A percentile compares a stretch with the other conserved stretches of the same genome.
Conservation (phyloP, 768 basidiomycete species). For the Pholiota molesta region DNA sequence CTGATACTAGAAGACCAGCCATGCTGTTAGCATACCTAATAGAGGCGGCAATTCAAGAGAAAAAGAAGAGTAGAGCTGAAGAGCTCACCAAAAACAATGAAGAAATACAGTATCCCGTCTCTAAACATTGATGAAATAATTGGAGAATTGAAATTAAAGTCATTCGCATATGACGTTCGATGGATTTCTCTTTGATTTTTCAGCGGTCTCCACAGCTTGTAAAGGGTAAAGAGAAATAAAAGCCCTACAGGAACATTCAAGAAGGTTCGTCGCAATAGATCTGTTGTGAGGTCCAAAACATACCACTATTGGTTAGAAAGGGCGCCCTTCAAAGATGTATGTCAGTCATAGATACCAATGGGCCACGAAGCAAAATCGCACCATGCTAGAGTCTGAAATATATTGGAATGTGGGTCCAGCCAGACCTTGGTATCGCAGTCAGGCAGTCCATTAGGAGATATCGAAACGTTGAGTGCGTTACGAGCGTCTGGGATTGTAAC, state of each 20-base stretch:
- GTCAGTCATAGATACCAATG: not conserved
- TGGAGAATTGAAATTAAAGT: not conserved
- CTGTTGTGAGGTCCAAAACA: not conserved
- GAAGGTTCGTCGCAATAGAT: not conserved
- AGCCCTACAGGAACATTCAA: not conserved
- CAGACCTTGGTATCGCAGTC: not conserved
- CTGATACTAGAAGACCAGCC: not conserved
- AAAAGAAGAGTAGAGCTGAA: not conserved
- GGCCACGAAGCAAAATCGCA: not conserved
- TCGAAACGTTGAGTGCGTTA: not conserved
- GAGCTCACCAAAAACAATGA: conserved; percentile 2
- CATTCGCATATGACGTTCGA: not conserved
- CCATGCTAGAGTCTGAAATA: not conserved
- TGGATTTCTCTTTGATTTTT: not conserved
- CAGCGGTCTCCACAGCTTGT: not conserved
- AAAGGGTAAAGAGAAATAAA: not conserved
- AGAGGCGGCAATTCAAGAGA: not conserved
- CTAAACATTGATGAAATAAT: not conserved
- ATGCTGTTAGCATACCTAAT: no score
- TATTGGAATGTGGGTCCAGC: not conserved
- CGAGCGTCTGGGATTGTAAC: not conserved
- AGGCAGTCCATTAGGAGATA: not conserved
- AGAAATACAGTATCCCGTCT: conserved; percentile 2
- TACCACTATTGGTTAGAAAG: not conserved
- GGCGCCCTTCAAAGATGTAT: not conserved